These are phyloP conservation scores for Sonneratia caseolaris DNA, from an alignment of 345 rosid genomes.

Conservation along the genomic window DNA sequence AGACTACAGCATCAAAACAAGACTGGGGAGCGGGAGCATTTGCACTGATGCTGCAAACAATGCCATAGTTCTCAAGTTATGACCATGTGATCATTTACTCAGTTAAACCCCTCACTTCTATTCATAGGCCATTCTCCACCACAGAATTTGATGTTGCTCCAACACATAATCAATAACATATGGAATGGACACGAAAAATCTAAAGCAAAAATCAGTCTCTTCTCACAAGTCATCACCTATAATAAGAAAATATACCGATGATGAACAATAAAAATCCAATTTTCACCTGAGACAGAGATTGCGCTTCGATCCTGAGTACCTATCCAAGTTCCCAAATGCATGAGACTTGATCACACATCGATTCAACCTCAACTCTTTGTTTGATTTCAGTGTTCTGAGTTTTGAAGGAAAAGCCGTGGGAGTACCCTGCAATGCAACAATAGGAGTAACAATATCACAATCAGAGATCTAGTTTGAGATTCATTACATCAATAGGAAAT, in stretches of 20 bases:
- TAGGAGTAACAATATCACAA: background rate
- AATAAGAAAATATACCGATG: background rate
- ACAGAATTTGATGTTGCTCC: background rate
- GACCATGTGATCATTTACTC: background rate
- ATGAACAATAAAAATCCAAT: background rate
- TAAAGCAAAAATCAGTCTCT: background rate
- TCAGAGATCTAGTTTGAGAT: background rate
- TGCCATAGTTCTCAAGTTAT: background rate
- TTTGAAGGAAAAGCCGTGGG: slow-evolving; percentile 40
- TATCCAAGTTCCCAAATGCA: slow-evolving; percentile 39
- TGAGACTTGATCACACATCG: slow-evolving; percentile 30
- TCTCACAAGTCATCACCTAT: background rate
- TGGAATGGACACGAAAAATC: background rate
- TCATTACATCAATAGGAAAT: background rate
- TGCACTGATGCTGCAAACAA: background rate
- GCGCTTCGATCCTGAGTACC: slow-evolving; percentile 27
- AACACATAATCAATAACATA: background rate
- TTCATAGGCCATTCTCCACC: background rate
- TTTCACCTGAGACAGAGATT: slow-evolving; percentile 41
- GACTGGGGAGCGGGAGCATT: background rate
- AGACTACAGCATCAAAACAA: background rate
- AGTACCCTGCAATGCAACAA: slow-evolving; percentile 50
- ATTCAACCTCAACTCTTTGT: slow-evolving; percentile 39
- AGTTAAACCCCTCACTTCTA: background rate
- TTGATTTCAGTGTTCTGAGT: slow-evolving; percentile 39